Evolutionary conservation across 2,329 filamentous ascomycete genomes (phyloP).

Genomic region (Pseudonectria foliicola): DNA sequence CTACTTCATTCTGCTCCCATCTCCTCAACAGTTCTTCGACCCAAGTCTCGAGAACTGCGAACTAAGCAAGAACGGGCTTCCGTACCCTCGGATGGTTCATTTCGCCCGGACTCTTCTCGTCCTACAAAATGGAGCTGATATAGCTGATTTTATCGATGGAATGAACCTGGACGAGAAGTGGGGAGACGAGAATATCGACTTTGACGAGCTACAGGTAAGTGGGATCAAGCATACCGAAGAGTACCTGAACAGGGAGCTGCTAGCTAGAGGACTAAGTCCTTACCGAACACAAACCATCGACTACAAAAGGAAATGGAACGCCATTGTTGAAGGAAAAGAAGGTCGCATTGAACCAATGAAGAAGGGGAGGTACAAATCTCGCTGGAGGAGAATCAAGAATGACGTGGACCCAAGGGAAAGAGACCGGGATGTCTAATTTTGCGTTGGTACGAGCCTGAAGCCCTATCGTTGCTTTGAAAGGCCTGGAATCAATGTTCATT

Average conservation of each 20-base stretch:
- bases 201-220: slow-evolving; percentile 1
- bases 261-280: background rate
- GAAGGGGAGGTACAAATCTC: slow-evolving; percentile 1
- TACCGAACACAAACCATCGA: background rate
- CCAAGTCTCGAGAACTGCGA: slow-evolving; percentile 1
- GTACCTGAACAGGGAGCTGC: background rate
- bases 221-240: background rate
- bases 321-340: background rate
- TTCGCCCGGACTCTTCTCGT: slow-evolving; percentile 4
- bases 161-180: slow-evolving; percentile 5
- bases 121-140: slow-evolving; percentile 1
- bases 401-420: slow-evolving; percentile 1
- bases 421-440: too few relatives aligned
- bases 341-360: slow-evolving; percentile 1
- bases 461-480: too few relatives aligned
- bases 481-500: too few relatives aligned
- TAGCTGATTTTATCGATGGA: slow-evolving; percentile 5
- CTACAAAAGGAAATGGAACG: background rate
- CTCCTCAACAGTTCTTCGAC: slow-evolving; percentile 1
- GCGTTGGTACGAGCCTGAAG: too few relatives aligned
- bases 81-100: slow-evolving; percentile 4
- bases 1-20: slow-evolving; percentile 3
- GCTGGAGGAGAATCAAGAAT: slow-evolving; percentile 1
- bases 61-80: slow-evolving; percentile 1
- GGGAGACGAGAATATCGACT: slow-evolving; percentile 1